Evolutionary conservation across 1,139 yeast genomes (phyloP).

Genomic region (Pichia sorboxylosa): DNA sequence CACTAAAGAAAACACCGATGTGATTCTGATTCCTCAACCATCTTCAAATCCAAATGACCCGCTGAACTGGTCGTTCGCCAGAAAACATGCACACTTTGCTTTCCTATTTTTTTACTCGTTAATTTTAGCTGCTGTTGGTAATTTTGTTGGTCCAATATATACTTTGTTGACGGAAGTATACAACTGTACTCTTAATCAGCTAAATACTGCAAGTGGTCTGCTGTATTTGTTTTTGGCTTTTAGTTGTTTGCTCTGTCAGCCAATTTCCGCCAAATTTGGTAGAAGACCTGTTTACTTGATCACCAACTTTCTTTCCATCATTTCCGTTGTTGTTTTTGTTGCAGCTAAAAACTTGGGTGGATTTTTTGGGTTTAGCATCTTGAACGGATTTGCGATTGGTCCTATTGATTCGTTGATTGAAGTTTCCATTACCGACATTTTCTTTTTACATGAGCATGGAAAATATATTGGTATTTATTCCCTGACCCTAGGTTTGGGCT

Average conservation of each 20-base stretch:
- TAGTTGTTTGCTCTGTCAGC: constrained; percentile 39
- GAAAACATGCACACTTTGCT: constrained; percentile 29
- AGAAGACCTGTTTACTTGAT: constrained; percentile 39
- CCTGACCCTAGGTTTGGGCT: constrained; percentile 29
- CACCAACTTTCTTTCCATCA: constrained; percentile 28
- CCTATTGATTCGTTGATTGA: constrained; percentile 49
- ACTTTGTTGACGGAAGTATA: constrained; percentile 32
- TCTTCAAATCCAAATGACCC: constrained; percentile 40
- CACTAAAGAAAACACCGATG: no score
- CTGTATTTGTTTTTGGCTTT: constrained; percentile 37
- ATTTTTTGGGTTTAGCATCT: constrained; percentile 29
- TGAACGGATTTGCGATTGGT: constrained; percentile 40
- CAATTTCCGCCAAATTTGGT: constrained; percentile 42
- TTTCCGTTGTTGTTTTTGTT: constrained; percentile 31
- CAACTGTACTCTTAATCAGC: constrained; percentile 27
- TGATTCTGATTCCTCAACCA: constrained; percentile 34
- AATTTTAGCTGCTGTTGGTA: constrained; percentile 32
- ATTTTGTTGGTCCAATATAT: constrained; percentile 35
- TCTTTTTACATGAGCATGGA: constrained; percentile 42
- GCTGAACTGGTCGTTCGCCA: constrained; percentile 29
- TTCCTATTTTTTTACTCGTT: constrained; percentile 30
- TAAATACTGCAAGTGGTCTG: constrained; percentile 43
- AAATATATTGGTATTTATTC: constrained; percentile 35
- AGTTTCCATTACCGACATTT: constrained; percentile 37
- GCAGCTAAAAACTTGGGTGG: constrained; percentile 35